Base-by-base conservation (phyloP, 2,329 filamentous ascomycete species). In the Fusarium sororula region DNA sequence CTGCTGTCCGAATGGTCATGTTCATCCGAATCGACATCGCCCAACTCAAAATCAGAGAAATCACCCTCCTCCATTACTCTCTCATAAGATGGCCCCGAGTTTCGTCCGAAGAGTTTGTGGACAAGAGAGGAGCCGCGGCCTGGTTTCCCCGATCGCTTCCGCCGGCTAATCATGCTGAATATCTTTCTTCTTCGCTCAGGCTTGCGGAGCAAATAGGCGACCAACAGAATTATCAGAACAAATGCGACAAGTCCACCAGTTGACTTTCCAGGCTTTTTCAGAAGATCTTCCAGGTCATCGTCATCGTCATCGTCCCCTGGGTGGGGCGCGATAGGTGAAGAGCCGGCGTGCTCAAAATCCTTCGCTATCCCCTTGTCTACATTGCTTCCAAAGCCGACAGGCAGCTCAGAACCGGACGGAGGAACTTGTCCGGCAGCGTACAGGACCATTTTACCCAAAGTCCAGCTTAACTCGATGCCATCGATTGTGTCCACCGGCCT, bases 391-490 rank as follows among this genome's bases (percentile, higher is more conserved):
- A 98, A 98, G 1, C 96, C 96, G 15, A 99, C 96, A 0, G 95
- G 94, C 5, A 95, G 84, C 5, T 79, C 75, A 3, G 81, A 84
- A 4, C 85, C 87, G 12, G 87, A 83, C 0, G 94, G 89, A 3
- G 93, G 92, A 11, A 99, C 88, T 81, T 98, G 94, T 7, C 94
- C 96, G 1, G 96, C 92, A 9, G 96, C 96, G 77, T 98, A 98
- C 9, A 99, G 89, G 12, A 99, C 90, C 89, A 98, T 98, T 80
- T 98, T 98, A 3, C 96, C 96, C 10, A 99, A 85, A 0, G 96
- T 98, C 96, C 96, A 99, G 85, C 94, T 97, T 24, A 99, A 92
- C 85, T 99, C 97, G 12, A 95, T 92, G 24, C 92, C 93, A 75
- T 95, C 91, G 75, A 99, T 95, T 82, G 96, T 96, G 82, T 99